These are phyloP conservation scores for Petunia axillaris DNA, from an alignment of 257 asterid species.

Conservation along the genomic window DNA sequence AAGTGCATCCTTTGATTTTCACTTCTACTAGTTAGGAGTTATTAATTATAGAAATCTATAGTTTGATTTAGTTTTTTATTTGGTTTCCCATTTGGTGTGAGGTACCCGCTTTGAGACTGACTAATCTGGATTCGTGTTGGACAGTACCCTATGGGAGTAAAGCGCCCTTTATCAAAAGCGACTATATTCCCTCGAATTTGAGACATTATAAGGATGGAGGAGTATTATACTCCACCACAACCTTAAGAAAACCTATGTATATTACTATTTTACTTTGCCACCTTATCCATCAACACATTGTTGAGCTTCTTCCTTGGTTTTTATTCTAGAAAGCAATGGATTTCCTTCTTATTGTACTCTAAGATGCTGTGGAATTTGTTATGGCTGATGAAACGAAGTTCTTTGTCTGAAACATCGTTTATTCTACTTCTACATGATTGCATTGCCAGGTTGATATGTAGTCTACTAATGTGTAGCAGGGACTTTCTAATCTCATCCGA, in stretches of 20 bases:
- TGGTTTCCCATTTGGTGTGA: not conserved
- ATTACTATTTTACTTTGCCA: not conserved
- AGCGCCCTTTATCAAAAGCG: too few relatives aligned
- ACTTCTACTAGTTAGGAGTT: not conserved
- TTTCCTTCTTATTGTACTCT: not conserved
- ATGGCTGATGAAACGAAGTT: constrained; percentile 1
- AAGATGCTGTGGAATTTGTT: not conserved
- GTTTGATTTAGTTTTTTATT: not conserved
- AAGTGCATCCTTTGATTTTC: not conserved
- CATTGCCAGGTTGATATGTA: not conserved
- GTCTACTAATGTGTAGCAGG: not conserved
- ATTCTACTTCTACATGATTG: constrained; percentile 2
- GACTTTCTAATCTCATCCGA: not conserved
- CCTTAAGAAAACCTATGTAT: too few relatives aligned
- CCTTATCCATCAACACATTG: not conserved
- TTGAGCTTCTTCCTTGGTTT: not conserved
- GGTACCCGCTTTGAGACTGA: too few relatives aligned
- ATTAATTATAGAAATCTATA: not conserved
- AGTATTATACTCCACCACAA: too few relatives aligned
- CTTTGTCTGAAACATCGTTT: not conserved
- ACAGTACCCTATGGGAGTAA: too few relatives aligned
- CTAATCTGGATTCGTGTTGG: too few relatives aligned
- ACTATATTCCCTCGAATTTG: too few relatives aligned
- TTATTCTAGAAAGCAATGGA: not conserved
- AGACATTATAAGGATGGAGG: too few relatives aligned